Conservation (phyloP, 306 rosid genomes). For the Albizia julibrissin region DNA sequence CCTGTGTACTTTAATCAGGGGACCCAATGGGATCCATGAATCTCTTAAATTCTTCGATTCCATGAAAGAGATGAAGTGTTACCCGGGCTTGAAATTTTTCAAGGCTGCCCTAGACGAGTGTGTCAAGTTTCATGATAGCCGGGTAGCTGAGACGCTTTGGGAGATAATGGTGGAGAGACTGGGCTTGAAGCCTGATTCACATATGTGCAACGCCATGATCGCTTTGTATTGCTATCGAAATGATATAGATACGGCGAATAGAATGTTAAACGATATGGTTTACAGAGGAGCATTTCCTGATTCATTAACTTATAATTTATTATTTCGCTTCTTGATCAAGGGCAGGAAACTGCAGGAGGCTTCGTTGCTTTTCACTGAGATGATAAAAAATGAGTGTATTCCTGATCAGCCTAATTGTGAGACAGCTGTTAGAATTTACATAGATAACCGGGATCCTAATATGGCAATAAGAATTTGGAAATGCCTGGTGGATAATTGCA, state of each 20-base stretch:
- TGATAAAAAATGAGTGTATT: conserved; percentile 69
- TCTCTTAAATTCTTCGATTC: conserved; percentile 46
- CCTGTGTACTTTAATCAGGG: conserved; percentile 53
- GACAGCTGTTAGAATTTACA: conserved; percentile 49
- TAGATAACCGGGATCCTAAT: conserved; percentile 47
- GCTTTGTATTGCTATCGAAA: conserved; percentile 45
- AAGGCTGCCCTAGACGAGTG: conserved; percentile 61
- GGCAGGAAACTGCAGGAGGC: conserved; percentile 5
- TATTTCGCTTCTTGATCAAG: conserved; percentile 55
- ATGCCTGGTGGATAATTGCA: conserved; percentile 49
- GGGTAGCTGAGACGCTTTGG: conserved; percentile 59
- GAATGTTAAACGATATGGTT: conserved; percentile 62
- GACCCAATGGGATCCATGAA: conserved; percentile 47
- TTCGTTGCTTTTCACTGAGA: conserved; percentile 31
- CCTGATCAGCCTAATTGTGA: conserved; percentile 57
- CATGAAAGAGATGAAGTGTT: conserved; percentile 55
- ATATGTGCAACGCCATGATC: conserved; percentile 61
- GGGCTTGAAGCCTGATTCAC: conserved; percentile 39
- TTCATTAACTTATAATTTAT: conserved; percentile 49
- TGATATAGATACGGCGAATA: conserved; percentile 39
- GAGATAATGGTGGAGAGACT: conserved; percentile 42
- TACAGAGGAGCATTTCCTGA: conserved; percentile 55
- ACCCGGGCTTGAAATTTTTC: conserved; percentile 62
- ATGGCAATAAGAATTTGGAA: conserved; percentile 69
- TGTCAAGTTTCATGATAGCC: conserved; percentile 41